phyloP scores from a whole-genome alignment of 495 filamentous ascomycete species.

The Trichocladium antarcticum region DNA sequence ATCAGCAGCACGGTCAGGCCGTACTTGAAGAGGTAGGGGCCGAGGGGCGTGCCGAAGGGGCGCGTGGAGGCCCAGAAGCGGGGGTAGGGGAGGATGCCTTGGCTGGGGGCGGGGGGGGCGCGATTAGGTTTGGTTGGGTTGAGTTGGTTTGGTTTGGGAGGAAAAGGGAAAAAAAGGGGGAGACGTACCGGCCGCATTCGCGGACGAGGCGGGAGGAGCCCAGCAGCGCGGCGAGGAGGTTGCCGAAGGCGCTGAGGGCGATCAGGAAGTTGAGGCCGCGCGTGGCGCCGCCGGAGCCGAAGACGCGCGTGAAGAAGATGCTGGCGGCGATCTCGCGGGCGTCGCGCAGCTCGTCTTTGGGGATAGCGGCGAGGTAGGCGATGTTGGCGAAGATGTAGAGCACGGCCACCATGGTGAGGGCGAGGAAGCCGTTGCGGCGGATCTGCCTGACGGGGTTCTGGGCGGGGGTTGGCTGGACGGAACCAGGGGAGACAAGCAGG shows the following conservation, averaged over 20 bases:
- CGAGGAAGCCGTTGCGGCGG: conserved; percentile 32
- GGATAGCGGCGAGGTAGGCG: conserved; percentile 50
- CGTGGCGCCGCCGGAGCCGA: conserved; percentile 41
- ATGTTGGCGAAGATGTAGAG: conserved; percentile 54
- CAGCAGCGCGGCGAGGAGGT: conserved; percentile 49
- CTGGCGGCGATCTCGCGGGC: conserved; percentile 46
- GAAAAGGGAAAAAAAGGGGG: too few species aligned
- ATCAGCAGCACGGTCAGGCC: conserved; percentile 52
- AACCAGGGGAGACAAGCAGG: too few species aligned
- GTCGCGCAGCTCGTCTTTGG: conserved; percentile 40
- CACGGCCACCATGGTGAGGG: conserved; percentile 40
- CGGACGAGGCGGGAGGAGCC: conserved; percentile 48
- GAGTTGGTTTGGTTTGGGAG: not conserved
- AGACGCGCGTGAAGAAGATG: conserved; percentile 50
- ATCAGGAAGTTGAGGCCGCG: conserved; percentile 51
- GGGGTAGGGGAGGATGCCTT: conserved; percentile 55
- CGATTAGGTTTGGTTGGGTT: not conserved
- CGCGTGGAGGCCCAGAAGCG: conserved; percentile 52
- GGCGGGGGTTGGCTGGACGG: too few species aligned
- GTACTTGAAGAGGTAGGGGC: conserved; percentile 50
- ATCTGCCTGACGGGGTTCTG: conserved; percentile 49
- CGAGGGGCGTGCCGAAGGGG: conserved; percentile 53
- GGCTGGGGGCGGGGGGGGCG: conserved; percentile 26
- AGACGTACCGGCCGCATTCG: conserved; percentile 48
- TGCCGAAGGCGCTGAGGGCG: conserved; percentile 52